phyloP scores from a whole-genome alignment of 2,329 filamentous ascomycete genomes.

The Scedosporium boydii region DNA sequence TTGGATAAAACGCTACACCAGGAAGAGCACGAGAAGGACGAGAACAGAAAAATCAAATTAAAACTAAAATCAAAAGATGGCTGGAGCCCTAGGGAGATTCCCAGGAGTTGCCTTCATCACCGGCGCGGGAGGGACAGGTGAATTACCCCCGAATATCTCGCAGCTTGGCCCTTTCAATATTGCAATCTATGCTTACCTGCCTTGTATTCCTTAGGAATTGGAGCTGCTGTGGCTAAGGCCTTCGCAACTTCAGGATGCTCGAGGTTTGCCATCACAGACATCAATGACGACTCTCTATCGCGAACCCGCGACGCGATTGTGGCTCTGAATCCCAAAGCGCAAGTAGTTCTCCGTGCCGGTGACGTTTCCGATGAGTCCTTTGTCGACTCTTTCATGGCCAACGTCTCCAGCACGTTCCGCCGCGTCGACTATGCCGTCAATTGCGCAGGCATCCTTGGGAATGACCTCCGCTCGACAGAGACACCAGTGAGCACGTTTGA shows the following conservation, averaged over 20 bases:
- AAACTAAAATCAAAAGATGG: background rate
- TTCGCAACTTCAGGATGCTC: slow-evolving; percentile 41
- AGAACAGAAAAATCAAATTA: too few relatives aligned
- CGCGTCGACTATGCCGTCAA: slow-evolving; percentile 48
- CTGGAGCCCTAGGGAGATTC: slow-evolving; percentile 18
- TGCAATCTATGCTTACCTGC: too few relatives aligned
- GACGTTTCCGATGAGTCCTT: slow-evolving; percentile 39
- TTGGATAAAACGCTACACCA: background rate
- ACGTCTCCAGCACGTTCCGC: slow-evolving; percentile 23
- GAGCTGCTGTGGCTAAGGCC: slow-evolving; percentile 39
- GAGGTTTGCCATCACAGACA: slow-evolving; percentile 44
- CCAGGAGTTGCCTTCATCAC: slow-evolving; percentile 37
- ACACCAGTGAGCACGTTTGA: slow-evolving; percentile 40
- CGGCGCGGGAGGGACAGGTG: slow-evolving; percentile 36
- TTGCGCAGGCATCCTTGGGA: slow-evolving; percentile 42
- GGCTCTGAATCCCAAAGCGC: slow-evolving; percentile 20
- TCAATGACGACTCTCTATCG: slow-evolving; percentile 30
- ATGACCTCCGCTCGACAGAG: slow-evolving; percentile 31
- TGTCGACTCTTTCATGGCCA: slow-evolving; percentile 25
- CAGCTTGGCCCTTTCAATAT: background rate
- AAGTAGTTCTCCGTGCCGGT: slow-evolving; percentile 26
- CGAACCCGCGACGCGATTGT: slow-evolving; percentile 23
- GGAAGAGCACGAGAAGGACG: background rate
- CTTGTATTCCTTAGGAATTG: slow-evolving; percentile 34
- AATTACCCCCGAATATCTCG: slow-evolving; percentile 1